phyloP scores from a whole-genome alignment of 2,329 filamentous ascomycete genomes.

The Aurifilum marmelostoma region DNA sequence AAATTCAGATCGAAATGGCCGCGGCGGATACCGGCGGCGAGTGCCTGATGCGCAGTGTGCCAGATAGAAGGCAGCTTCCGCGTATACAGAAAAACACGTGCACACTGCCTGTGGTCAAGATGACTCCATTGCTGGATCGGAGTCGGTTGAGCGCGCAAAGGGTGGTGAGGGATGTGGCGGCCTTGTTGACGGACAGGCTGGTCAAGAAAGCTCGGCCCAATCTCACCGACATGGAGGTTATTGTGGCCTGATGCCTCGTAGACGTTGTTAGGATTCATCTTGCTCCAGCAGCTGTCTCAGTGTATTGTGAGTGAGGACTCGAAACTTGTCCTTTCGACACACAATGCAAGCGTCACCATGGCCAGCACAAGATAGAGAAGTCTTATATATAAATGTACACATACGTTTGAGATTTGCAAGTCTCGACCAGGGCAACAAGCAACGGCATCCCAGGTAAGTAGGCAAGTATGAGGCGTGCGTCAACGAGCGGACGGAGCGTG shows the following conservation, averaged over 20 bases:
- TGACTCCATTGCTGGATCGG: background rate
- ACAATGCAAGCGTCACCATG: background rate
- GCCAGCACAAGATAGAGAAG: background rate
- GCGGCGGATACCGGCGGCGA: background rate
- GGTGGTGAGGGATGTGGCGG: background rate
- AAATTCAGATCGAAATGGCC: background rate
- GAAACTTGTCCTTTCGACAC: background rate
- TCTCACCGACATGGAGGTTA: background rate
- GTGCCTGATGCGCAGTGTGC: background rate
- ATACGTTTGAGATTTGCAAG: background rate
- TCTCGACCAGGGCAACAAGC: background rate
- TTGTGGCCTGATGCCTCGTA: background rate
- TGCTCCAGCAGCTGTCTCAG: background rate
- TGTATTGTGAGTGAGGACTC: background rate
- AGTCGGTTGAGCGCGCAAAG: background rate
- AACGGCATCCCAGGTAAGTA: background rate
- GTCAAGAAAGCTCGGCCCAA: background rate
- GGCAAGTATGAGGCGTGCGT: background rate
- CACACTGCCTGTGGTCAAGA: background rate
- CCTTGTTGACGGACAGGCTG: background rate
- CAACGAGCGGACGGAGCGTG: background rate
- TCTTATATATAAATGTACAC: background rate
- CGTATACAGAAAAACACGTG: background rate
- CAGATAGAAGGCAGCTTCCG: background rate
- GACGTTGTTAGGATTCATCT: background rate